phyloP scores from a whole-genome alignment of 305 asterid species.

The Lippia alba region DNA sequence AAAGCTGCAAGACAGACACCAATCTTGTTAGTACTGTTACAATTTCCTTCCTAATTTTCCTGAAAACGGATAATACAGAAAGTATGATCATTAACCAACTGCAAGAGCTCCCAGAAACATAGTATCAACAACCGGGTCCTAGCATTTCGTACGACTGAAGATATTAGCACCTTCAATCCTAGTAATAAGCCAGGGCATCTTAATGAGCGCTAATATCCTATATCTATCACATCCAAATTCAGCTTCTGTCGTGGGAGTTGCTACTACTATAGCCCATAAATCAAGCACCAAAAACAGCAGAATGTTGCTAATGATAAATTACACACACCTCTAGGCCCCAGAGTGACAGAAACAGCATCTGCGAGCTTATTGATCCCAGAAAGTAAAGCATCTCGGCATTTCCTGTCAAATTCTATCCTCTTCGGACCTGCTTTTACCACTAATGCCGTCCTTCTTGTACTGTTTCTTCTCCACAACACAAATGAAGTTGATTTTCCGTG shows the following conservation, averaged over 20 bases:
- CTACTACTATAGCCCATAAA: constrained; percentile 3
- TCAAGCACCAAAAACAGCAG: neutral
- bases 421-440: constrained; percentile 85
- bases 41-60: neutral
- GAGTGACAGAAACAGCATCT: constrained; percentile 92
- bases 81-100: neutral
- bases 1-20: neutral
- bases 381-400: constrained; percentile 77
- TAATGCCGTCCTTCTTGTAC: constrained; percentile 35
- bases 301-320: constrained; percentile 2
- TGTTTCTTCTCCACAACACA: constrained; percentile 44
- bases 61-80: neutral
- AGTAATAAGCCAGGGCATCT: neutral
- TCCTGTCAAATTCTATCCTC: constrained; percentile 73
- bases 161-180: neutral
- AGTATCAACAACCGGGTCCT: constrained; percentile 1
- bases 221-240: neutral
- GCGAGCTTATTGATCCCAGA: constrained; percentile 92
- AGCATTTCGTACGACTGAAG: neutral
- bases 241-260: neutral
- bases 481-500: constrained; percentile 40
- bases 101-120: constrained; percentile 9
- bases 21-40: neutral
- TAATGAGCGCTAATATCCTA: neutral
- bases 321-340: constrained; percentile 83